These are phyloP conservation scores for Cryptococcus wingfieldii DNA, from an alignment of 1,284 basidiomycete genomes.

Conservation along the genomic window DNA sequence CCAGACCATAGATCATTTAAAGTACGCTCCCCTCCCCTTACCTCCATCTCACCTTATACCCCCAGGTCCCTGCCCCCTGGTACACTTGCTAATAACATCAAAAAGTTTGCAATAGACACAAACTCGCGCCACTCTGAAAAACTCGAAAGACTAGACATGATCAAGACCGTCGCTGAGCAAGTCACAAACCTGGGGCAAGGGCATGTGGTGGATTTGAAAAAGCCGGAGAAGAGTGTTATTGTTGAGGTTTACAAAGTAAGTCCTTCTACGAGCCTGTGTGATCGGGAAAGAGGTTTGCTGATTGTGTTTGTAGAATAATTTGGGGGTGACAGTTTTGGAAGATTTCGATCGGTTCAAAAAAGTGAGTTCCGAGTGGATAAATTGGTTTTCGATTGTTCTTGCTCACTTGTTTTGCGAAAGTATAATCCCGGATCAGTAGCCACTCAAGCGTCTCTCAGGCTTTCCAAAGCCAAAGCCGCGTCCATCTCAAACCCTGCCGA, in stretches of 20 bases:
- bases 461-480: neutral
- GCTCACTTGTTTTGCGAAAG: no score
- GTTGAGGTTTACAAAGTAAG: constrained; percentile 39
- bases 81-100: neutral
- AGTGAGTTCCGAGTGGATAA: constrained; percentile 14
- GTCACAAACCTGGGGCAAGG: constrained; percentile 25
- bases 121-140: constrained; percentile 33
- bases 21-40: constrained; percentile 7
- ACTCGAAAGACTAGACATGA: constrained; percentile 39
- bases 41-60: neutral
- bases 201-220: constrained; percentile 39
- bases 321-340: constrained; percentile 36
- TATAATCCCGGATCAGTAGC: constrained; percentile 12
- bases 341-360: constrained; percentile 39
- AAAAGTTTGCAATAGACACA: constrained; percentile 34
- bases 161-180: constrained; percentile 36
- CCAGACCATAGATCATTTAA: constrained; percentile 16
- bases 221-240: constrained; percentile 37
- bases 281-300: no score
- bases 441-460: neutral
- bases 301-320: constrained; percentile 8
- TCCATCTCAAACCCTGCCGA: neutral
- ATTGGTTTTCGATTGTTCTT: no score
- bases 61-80: neutral
- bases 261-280: neutral